Base-by-base conservation (phyloP, 2,329 filamentous ascomycete genomes). In the Aspergillus arachidicola region DNA sequence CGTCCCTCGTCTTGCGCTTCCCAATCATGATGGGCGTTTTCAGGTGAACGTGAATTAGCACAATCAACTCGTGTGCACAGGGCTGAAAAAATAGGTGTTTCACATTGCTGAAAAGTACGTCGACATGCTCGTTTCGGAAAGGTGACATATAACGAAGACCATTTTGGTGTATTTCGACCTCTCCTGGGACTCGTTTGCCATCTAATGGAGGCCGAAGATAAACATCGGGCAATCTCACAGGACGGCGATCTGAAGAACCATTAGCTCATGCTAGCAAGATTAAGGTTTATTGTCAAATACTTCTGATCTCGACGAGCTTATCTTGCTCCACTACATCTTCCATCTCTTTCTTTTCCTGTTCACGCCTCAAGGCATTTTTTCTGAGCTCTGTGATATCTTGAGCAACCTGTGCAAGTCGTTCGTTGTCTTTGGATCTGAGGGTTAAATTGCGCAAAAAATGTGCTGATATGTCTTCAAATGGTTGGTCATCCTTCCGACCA, bases 321-420 rank as follows among this genome's bases (percentile, higher is more conserved):
- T 99, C 95, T 78, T 99, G 95, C 79, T 98, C 95, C 6, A 99
- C 94, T 26, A 99, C 95, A 78, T 99, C 95, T 76, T 99, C 95
- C 91, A 99, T 91, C 71, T 99, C 94, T 82, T 99, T 99, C 87
- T 98, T 97, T 80, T 97, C 94, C 73, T 97, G 94, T 78, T 99
- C 95, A 71, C 93, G 91, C 79, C 96, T 94, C 48, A 92, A 87
- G 6, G 92, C 89, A 70, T 94, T 92, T 76, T 95, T 96, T 83
- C 97, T 96, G 83, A 99, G 90, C 74, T 97, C 95, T 12, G 93
- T 94, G 71, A 99, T 98, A 74, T 96, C 92, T 65, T 91, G 91
- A 14, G 93, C 91, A 69, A 99, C 95, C 72, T 96, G 92, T 63
- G 92, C 90, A 76, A 99, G 93, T 66, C 94, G 89, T 65, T 93